Evolutionary conservation across 2,329 filamentous ascomycete species (phyloP).

Genomic region (Elsinoe fawcettii): DNA sequence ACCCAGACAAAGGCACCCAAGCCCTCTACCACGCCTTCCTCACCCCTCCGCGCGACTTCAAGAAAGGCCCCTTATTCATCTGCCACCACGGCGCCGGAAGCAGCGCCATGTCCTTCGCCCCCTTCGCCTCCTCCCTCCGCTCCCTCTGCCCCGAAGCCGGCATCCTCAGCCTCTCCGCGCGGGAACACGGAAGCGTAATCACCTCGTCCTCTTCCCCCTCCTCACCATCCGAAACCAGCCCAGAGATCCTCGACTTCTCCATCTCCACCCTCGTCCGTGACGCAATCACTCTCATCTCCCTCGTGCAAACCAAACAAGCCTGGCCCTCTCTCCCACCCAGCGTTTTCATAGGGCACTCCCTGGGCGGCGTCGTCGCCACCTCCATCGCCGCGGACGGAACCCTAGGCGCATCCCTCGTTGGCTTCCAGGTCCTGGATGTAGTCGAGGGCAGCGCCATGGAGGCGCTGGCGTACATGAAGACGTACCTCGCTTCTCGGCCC

Average conservation of each 20-base stretch:
- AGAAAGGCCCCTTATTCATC: constrained; percentile 74
- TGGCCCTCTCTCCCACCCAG: constrained; percentile 69
- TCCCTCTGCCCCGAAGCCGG: constrained; percentile 72
- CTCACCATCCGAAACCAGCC: no score
- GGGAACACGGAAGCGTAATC: constrained; percentile 52
- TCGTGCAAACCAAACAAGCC: constrained; percentile 58
- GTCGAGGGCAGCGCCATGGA: constrained; percentile 95
- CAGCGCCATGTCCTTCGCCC: constrained; percentile 78
- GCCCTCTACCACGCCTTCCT: constrained; percentile 80
- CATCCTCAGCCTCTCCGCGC: constrained; percentile 75
- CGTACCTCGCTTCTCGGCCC: constrained; percentile 77
- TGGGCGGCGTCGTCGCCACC: constrained; percentile 86
- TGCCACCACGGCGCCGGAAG: constrained; percentile 93
- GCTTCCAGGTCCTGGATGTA: constrained; percentile 86
- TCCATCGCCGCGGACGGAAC: constrained; percentile 62
- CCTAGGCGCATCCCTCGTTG: constrained; percentile 63
- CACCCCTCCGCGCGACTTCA: constrained; percentile 57
- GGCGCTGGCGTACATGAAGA: constrained; percentile 87
- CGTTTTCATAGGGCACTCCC: constrained; percentile 81
- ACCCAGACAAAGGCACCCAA: not conserved
- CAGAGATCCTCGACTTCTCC: constrained; percentile 54
- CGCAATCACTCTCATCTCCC: constrained; percentile 59
- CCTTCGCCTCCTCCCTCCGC: constrained; percentile 68
- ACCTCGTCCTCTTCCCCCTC: not conserved
- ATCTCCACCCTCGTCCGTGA: constrained; percentile 67